Conservation (phyloP, 208 protist genomes). For the Crithidia brevicula region DNA sequence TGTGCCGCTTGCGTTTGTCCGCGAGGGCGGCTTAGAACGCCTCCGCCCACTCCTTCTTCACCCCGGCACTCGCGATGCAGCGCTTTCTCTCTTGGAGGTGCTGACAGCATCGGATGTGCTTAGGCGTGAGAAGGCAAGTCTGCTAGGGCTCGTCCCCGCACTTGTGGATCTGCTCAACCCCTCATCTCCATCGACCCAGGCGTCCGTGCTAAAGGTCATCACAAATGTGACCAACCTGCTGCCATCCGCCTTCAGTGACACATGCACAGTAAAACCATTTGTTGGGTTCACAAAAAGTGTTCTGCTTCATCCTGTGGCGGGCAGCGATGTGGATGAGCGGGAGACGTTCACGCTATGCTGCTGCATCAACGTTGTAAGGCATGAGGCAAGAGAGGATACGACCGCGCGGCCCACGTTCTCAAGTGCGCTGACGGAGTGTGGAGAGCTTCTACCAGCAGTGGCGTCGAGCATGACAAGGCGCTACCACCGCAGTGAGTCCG, state of each 20-base stretch:
- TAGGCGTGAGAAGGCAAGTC: not conserved
- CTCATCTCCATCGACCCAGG: not conserved
- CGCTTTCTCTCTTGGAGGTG: conserved; percentile 48
- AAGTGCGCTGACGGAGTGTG: conserved; percentile 4
- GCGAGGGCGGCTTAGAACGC: conserved; percentile 37
- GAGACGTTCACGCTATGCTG: conserved; percentile 70
- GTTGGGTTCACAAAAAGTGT: not conserved
- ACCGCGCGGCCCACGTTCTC: conserved; percentile 17
- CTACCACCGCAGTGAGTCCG: conserved; percentile 45
- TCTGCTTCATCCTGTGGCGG: not conserved
- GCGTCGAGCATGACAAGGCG: conserved; percentile 34
- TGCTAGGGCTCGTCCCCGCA: conserved; percentile 18
- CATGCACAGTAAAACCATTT: not conserved
- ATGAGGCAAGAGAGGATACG: conserved; percentile 36
- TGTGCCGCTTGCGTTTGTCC: conserved; percentile 40
- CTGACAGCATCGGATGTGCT: conserved; percentile 38
- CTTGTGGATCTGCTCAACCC: conserved; percentile 11
- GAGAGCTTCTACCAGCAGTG: conserved; percentile 4
- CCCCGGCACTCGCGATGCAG: not conserved
- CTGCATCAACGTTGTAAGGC: conserved; percentile 75
- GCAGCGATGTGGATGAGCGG: conserved; percentile 21
- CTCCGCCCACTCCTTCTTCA: conserved; percentile 15
- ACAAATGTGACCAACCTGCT: conserved; percentile 68
- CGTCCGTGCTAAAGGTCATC: conserved; percentile 55
- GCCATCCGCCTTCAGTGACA: conserved; percentile 17